phyloP scores from a whole-genome alignment of 1,284 basidiomycete species.

The Leucoagaricus sp. region DNA sequence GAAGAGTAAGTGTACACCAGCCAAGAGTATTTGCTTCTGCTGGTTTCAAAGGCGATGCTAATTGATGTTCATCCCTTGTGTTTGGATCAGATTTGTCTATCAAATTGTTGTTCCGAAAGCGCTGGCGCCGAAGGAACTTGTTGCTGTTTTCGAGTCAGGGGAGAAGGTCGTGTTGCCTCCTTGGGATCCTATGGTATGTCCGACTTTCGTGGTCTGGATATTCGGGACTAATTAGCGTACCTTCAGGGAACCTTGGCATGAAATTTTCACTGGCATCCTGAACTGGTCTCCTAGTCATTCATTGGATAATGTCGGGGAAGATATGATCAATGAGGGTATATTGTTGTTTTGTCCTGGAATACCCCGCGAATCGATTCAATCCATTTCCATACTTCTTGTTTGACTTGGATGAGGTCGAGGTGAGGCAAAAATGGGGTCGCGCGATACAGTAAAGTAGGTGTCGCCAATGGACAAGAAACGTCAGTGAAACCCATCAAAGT shows the following conservation, averaged over 20 bases:
- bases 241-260: conserved; percentile 32
- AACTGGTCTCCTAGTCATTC: background rate
- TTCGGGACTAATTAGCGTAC: background rate
- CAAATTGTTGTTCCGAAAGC: conserved; percentile 86
- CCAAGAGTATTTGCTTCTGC: too few species aligned
- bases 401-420: too few species aligned
- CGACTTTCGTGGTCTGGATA: conserved; percentile 1
- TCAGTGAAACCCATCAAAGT: too few species aligned
- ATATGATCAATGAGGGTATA: background rate
- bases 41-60: too few species aligned
- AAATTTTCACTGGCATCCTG: background rate
- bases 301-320: background rate
- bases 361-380: too few species aligned
- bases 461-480: too few species aligned
- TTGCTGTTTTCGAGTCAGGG: conserved; percentile 74
- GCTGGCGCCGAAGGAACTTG: conserved; percentile 78
- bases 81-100: conserved; percentile 67
- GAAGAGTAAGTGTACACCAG: conserved; percentile 66
- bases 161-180: conserved; percentile 70
- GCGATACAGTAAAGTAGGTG: too few species aligned
- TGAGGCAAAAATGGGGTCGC: too few species aligned
- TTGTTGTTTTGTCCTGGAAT: too few species aligned
- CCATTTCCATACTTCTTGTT: too few species aligned
- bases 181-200: conserved; percentile 89
- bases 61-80: conserved; percentile 3